Conservation (phyloP, 1,284 basidiomycete genomes). For the Vanrija sp. region DNA sequence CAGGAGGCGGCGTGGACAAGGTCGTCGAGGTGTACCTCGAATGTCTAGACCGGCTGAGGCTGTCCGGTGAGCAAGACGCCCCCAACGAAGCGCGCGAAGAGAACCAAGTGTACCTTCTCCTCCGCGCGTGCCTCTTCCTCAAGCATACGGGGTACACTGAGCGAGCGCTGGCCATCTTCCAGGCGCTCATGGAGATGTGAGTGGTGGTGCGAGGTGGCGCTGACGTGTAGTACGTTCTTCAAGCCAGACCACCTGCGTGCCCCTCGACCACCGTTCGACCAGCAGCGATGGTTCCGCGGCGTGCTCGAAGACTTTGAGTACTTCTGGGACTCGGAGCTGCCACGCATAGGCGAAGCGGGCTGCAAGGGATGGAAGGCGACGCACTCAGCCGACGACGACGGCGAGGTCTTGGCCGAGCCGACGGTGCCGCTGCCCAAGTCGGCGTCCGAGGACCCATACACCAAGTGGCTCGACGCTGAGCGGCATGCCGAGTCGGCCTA, state of each 20-base stretch:
- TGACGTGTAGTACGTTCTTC: conserved; percentile 46
- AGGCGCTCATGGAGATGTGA: conserved; percentile 53
- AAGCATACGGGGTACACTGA: conserved; percentile 62
- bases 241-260: conserved; percentile 31
- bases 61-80: conserved; percentile 2
- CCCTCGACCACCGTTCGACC: conserved; percentile 13
- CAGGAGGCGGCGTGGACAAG: conserved; percentile 36
- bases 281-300: conserved; percentile 24
- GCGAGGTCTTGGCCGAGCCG: not conserved
- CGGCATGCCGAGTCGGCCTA: conserved; percentile 51
- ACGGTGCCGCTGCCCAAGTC: not conserved
- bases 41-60: conserved; percentile 26
- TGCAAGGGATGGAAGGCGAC: conserved; percentile 48
- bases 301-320: conserved; percentile 47
- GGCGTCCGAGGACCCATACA: conserved; percentile 58
- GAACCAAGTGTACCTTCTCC: conserved; percentile 43
- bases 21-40: conserved; percentile 42
- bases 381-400: conserved; percentile 4
- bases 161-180: conserved; percentile 51
- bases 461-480: conserved; percentile 67
- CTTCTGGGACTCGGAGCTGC: conserved; percentile 54
- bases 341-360: conserved; percentile 51
- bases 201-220: not conserved
- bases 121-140: conserved; percentile 54
- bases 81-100: conserved; percentile 31